Base-by-base conservation (phyloP, 2,329 filamentous ascomycete genomes). In the Beauveria sp. region DNA sequence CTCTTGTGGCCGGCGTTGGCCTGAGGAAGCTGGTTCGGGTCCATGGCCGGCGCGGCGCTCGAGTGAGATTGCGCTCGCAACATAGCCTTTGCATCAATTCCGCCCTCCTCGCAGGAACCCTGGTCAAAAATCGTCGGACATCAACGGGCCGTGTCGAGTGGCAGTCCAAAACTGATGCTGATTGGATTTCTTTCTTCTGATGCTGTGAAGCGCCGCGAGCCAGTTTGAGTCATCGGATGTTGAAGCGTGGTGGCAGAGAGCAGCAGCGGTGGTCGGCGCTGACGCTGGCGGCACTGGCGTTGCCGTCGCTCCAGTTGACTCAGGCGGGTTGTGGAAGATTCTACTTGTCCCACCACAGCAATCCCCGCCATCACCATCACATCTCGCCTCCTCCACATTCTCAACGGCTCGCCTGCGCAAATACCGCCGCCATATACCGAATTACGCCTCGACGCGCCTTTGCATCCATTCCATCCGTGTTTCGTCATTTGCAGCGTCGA, bases 1-100 rank as follows among this genome's bases (percentile, higher is more conserved):
- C 85, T 76, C 75, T 87, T 88, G 69, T 79, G 76, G 10, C 34
- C 28, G 8, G 24, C 28, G 34, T 67, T 71, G 54, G 55, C 54
- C 46, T 63, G 60, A 61, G 44, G 59, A 50, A 54, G 51, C 54
- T 64, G 47, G 50, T 41, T 30, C 18, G 50, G 61, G 52, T 59
- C 61, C 61, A 62, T 62, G 53, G n/a, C 43, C 26, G 28, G 53
- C 47, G 60, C 47, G 47, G 47, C 52, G 41, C 47, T 24, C 46
- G 48, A 30, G 44, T 59, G 63, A 64, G 62, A 62, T 61, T 65
- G 63, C 61, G 61, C 60, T 55, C 61, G 54, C 61, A 64, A 66
- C 61, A 16, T 66, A 56, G 55, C 51, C 59, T 64, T 61, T 55
- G 53, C 48, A 61, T 30, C 60, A 52, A 62, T 55, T 61, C 48